phyloP scores from a whole-genome alignment of 345 rosid genomes.

The Eucalyptus shirleyi region DNA sequence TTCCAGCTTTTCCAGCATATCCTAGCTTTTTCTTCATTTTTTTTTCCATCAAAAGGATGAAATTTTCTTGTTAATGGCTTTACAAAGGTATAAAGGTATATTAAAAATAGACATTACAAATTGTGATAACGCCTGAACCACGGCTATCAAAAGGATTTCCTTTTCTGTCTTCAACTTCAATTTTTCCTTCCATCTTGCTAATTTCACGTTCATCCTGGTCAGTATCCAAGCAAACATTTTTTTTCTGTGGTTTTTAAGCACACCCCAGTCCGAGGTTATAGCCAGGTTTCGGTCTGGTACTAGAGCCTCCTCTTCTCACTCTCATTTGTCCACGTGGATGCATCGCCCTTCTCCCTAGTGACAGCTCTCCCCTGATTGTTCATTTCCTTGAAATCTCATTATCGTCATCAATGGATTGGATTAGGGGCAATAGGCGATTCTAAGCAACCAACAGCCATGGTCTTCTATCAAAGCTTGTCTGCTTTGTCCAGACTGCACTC shows the following conservation, averaged over 20 bases:
- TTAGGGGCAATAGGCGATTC: not conserved
- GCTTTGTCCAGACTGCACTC: conserved; percentile 55
- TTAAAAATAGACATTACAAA: rapidly evolving
- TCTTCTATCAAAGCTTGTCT: conserved; percentile 47
- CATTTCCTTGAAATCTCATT: not conserved
- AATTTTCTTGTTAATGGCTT: too few species aligned
- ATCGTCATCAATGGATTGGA: not conserved
- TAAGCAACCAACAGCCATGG: conserved; percentile 16
- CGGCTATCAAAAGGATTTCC: rapidly evolving
- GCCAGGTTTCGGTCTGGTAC: not conserved
- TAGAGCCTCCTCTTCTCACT: not conserved
- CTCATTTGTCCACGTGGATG: not conserved
- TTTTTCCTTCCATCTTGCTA: not conserved
- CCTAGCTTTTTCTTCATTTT: too few species aligned
- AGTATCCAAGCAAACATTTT: not conserved
- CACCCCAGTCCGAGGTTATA: not conserved
- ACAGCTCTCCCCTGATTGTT: not conserved
- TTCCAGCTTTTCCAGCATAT: too few species aligned
- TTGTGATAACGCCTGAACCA: rapidly evolving
- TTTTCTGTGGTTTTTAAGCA: too few species aligned
- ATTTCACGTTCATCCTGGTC: too few species aligned
- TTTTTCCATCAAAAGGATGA: too few species aligned
- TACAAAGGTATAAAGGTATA: too few species aligned
- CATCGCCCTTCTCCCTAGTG: not conserved
- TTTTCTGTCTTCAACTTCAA: rapidly evolving